Conservation (phyloP, 2,329 filamentous ascomycete genomes). For the Fusarium circinatum region DNA sequence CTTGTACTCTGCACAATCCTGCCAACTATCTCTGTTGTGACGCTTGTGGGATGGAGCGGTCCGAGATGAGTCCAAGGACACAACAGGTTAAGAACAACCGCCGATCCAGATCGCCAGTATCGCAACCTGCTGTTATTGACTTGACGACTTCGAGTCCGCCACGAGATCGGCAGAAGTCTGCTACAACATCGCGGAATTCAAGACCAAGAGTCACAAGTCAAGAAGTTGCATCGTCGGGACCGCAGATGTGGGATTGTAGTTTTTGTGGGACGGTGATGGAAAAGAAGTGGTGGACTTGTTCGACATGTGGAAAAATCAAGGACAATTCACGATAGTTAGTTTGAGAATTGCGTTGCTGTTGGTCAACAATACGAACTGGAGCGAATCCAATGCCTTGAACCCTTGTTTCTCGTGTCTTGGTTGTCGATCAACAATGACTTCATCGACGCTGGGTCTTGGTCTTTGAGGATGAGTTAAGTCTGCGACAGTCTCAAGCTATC, state of each 20-base stretch:
- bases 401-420: conserved; percentile 17
- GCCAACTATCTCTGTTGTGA: conserved; percentile 63
- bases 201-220: conserved; percentile 9
- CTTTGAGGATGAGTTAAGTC: neutral
- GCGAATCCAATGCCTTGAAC: conserved; percentile 22
- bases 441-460: conserved; percentile 18
- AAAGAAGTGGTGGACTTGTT: conserved; percentile 67
- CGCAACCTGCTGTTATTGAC: conserved; percentile 44
- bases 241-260: conserved; percentile 61
- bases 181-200: neutral
- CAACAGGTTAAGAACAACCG: conserved; percentile 26
- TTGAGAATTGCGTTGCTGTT: neutral
- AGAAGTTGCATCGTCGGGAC: conserved; percentile 20
- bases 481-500: conserved; percentile 19
- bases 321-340: conserved; percentile 53
- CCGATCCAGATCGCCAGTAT: conserved; percentile 26
- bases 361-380: conserved; percentile 8
- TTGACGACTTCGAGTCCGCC: conserved; percentile 51
- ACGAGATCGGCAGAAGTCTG: conserved; percentile 22
- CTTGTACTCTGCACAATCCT: conserved; percentile 68
- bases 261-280: conserved; percentile 64
- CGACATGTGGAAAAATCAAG: conserved; percentile 65
- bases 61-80: conserved; percentile 18
- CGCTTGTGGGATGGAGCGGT: conserved; percentile 62
- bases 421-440: conserved; percentile 36